Percentiles rank a stretch among this genome's conserved stretches.
Conservation (phyloP, 257 asterid species). For the Solanum verrucosum region DNA sequence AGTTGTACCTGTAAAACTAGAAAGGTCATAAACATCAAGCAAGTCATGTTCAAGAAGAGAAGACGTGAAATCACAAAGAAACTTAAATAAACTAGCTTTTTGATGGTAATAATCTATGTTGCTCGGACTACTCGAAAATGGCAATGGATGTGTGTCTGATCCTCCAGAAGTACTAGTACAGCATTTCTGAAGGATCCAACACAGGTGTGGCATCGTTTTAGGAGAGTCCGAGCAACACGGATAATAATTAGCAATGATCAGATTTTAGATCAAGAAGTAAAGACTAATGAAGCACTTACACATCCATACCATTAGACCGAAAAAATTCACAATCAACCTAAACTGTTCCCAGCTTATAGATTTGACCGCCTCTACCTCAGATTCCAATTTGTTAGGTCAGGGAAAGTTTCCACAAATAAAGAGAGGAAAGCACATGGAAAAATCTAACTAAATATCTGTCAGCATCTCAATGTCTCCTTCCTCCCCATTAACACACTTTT, state of each 20-base stretch:
- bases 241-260: not conserved
- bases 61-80: conserved; percentile 3
- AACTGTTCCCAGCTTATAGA: not conserved
- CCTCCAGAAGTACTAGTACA: not conserved
- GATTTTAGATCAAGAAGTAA: not conserved
- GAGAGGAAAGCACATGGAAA: not conserved
- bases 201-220: not conserved
- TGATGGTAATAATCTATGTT: not conserved
- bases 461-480: not conserved
- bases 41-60: conserved; percentile 16
- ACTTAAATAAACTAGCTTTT: not conserved
- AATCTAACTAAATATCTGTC: not conserved
- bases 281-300: not conserved
- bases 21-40: conserved; percentile 8
- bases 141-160: not conserved
- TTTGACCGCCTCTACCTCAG: not conserved
- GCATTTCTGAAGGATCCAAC: not conserved
- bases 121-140: not conserved
- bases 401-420: not conserved
- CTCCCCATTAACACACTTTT: not conserved
- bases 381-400: not conserved
- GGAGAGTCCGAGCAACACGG: not conserved
- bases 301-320: not conserved
- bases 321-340: not conserved
- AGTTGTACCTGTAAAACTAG: conserved; percentile 28